A percentile compares a stretch with the other conserved stretches of the same genome.
Conservation (phyloP, 2,329 filamentous ascomycete genomes). For the Lanzia echinophila region DNA sequence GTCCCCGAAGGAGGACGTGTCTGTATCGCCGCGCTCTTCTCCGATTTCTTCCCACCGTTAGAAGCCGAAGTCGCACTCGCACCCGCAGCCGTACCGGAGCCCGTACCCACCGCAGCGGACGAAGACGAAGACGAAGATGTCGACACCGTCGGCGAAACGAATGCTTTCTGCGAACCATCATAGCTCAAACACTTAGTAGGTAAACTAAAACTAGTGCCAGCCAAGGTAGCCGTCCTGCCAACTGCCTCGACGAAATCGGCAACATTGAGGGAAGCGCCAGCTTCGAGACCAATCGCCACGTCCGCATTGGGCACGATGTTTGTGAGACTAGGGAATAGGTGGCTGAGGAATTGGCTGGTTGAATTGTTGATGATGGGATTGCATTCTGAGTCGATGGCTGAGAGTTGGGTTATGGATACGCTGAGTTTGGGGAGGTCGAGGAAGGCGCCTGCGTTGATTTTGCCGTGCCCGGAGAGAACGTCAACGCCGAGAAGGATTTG, state of each 20-base stretch:
- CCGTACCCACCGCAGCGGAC: not conserved
- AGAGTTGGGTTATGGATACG: not conserved
- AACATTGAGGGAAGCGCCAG: not conserved
- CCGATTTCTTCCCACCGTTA: not conserved
- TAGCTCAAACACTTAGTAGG: slow-evolving; percentile 5
- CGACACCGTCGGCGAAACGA: not conserved
- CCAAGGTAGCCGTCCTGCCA: not conserved
- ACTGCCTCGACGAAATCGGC: not conserved
- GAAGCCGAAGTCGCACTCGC: not conserved
- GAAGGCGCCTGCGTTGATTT: not conserved
- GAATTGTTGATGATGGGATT: not conserved
- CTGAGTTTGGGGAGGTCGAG: slow-evolving; percentile 1
- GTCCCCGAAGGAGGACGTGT: not conserved
- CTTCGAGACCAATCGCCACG: not conserved
- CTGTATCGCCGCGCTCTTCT: not conserved
- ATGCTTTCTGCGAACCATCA: not conserved
- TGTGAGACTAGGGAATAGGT: not conserved
- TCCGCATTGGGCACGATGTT: slow-evolving; percentile 1
- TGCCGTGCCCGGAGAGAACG: not conserved
- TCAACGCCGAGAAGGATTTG: slow-evolving; percentile 5
- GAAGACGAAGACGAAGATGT: not conserved
- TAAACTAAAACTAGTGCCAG: not conserved
- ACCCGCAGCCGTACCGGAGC: not conserved
- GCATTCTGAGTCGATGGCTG: not conserved
- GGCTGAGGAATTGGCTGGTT: not conserved